phyloP scores from a whole-genome alignment of 306 rosid genomes.

The Carpinus fangiana region DNA sequence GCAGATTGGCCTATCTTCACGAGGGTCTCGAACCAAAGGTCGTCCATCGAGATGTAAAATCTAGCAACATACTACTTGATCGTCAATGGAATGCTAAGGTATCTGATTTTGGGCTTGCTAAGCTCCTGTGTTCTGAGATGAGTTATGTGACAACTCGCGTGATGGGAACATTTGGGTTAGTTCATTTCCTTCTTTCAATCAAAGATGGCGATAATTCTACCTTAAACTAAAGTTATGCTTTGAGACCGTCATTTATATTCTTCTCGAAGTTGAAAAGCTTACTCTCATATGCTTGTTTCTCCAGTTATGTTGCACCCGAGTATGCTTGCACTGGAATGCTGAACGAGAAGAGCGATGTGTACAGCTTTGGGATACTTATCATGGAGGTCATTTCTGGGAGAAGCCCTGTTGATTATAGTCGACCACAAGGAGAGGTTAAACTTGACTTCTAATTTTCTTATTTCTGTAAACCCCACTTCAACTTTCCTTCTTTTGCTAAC shows the following conservation, averaged over 20 bases:
- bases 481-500: slow-evolving; percentile 22
- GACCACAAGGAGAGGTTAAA: slow-evolving; percentile 91
- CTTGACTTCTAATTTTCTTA: slow-evolving; percentile 14
- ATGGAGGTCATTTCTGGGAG: slow-evolving; percentile 93
- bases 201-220: background rate
- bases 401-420: slow-evolving; percentile 86
- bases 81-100: slow-evolving; percentile 92
- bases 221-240: slow-evolving; percentile 1
- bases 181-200: slow-evolving; percentile 26
- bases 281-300: slow-evolving; percentile 31
- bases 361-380: slow-evolving; percentile 93
- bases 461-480: background rate
- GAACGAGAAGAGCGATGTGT: slow-evolving; percentile 92
- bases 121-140: slow-evolving; percentile 78
- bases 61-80: slow-evolving; percentile 89
- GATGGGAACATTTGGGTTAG: slow-evolving; percentile 99
- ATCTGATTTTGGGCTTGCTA: slow-evolving; percentile 98
- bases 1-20: slow-evolving; percentile 95
- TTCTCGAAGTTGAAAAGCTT: background rate
- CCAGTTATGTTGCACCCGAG: slow-evolving; percentile 97
- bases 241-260: background rate
- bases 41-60: slow-evolving; percentile 94
- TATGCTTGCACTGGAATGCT: slow-evolving; percentile 99
- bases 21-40: slow-evolving; percentile 99
- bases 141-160: slow-evolving; percentile 97